These are phyloP conservation scores for Pseudogymnoascus sp. DNA, from an alignment of 2,329 filamentous ascomycete genomes.

Conservation along the genomic window DNA sequence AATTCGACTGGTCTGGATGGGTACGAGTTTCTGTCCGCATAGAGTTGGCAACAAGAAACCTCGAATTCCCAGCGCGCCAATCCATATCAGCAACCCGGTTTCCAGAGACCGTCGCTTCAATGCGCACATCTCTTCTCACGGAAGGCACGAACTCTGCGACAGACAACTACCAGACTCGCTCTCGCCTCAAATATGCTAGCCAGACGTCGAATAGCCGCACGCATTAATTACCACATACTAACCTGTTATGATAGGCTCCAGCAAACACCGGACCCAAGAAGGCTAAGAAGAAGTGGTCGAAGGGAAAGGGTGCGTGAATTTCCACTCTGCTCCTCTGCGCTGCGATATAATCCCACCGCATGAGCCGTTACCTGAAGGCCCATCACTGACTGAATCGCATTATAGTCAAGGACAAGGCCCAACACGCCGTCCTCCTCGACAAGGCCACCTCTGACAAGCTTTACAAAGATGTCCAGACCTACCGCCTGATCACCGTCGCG, in stretches of 20 bases:
- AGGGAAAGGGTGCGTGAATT: slow-evolving; percentile 45
- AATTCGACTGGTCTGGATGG: not conserved
- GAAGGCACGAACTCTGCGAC: not conserved
- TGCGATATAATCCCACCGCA: slow-evolving; percentile 3
- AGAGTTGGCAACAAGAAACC: not conserved
- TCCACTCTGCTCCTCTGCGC: slow-evolving; percentile 16
- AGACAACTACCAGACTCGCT: not conserved
- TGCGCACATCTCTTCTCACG: not conserved
- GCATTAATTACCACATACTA: not conserved
- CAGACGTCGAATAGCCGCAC: not conserved
- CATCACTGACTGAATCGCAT: slow-evolving; percentile 31
- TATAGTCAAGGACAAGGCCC: slow-evolving; percentile 99
- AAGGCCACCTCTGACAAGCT: slow-evolving; percentile 97
- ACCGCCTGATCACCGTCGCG: slow-evolving; percentile 97
- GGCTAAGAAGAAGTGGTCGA: slow-evolving; percentile 72
- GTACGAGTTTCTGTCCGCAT: not conserved
- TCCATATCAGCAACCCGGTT: not conserved
- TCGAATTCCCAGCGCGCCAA: not conserved
- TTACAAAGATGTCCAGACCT: slow-evolving; percentile 99
- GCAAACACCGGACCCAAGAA: slow-evolving; percentile 63
- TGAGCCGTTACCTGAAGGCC: slow-evolving; percentile 11
- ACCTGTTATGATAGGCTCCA: slow-evolving; percentile 32
- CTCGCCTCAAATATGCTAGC: slow-evolving; percentile 5
- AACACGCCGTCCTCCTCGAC: slow-evolving; percentile 98
- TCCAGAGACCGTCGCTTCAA: not conserved